These are phyloP conservation scores for Arabidopsis hybrid DNA, from an alignment of 441 rosid genomes.

Conservation along the genomic window DNA sequence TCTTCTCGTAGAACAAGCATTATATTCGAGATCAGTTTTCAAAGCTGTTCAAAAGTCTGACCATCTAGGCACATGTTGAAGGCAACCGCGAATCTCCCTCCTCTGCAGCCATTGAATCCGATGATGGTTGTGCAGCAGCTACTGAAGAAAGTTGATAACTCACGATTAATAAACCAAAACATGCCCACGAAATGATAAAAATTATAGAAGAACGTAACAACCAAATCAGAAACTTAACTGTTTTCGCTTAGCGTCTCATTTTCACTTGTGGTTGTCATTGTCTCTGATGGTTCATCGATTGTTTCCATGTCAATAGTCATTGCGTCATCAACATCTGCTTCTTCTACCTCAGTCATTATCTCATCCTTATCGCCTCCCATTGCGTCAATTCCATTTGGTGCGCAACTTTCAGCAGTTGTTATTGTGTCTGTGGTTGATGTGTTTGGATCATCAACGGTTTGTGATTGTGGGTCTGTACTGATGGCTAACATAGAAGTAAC, in stretches of 20 bases:
- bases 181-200: slow-evolving; percentile 11
- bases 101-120: slow-evolving; percentile 36
- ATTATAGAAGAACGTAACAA: slow-evolving; percentile 4
- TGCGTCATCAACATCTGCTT: slow-evolving; percentile 67
- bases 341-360: slow-evolving; percentile 80
- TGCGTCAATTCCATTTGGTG: slow-evolving; percentile 71
- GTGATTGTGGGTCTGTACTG: slow-evolving; percentile 58
- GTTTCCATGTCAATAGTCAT: slow-evolving; percentile 81
- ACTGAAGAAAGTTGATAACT: slow-evolving; percentile 18
- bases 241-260: slow-evolving; percentile 49
- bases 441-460: slow-evolving; percentile 47
- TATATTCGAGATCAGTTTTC: slow-evolving; percentile 20
- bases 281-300: slow-evolving; percentile 65
- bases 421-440: slow-evolving; percentile 48
- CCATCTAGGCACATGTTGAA: slow-evolving; percentile 15
- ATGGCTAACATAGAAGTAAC: slow-evolving; percentile 75
- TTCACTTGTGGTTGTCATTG: slow-evolving; percentile 31
- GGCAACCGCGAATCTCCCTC: slow-evolving; percentile 33
- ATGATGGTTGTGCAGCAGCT: slow-evolving; percentile 30
- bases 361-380: slow-evolving; percentile 69
- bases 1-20: slow-evolving; percentile 3
- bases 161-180: slow-evolving; percentile 8
- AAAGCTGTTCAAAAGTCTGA: slow-evolving; percentile 32
- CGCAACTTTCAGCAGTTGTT: slow-evolving; percentile 47
- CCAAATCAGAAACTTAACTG: slow-evolving; percentile 48